Percentiles rank a stretch among this genome's conserved stretches.
Evolutionary conservation across 164 flowering plant species (phyloP).

Genomic region (Nymphaea thermarum): DNA sequence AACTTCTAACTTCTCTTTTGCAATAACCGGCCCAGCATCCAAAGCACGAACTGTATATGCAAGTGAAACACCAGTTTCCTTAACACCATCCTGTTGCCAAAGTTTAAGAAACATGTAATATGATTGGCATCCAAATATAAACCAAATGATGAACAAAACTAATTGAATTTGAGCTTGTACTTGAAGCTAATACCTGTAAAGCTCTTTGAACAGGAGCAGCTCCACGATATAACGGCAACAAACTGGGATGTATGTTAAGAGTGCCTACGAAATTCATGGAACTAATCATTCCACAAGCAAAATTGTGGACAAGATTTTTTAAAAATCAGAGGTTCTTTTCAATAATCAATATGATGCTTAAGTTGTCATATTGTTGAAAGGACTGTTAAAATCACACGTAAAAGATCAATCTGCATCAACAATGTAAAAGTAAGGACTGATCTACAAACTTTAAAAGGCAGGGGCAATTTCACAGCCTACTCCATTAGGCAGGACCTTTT

Average conservation of each 20-base stretch:
- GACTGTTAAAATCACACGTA: too few relatives aligned
- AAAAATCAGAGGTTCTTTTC: too few relatives aligned
- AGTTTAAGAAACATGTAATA: neutral
- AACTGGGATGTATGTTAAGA: constrained; percentile 91
- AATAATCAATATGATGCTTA: too few relatives aligned
- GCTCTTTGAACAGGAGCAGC: constrained; percentile 99
- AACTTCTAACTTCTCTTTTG: constrained; percentile 48
- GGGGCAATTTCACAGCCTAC: too few relatives aligned
- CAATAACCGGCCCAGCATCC: constrained; percentile 95
- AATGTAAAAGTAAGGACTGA: too few relatives aligned
- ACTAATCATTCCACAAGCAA: too few relatives aligned
- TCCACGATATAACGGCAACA: constrained; percentile 89
- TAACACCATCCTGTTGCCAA: constrained; percentile 68
- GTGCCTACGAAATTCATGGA: constrained; percentile 41
- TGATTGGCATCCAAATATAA: neutral
- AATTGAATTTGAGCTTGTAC: neutral
- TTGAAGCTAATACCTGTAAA: constrained; percentile 47
- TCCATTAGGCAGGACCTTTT: too few relatives aligned
- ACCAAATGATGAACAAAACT: neutral
- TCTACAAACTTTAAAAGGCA: too few relatives aligned
- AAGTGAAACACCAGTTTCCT: constrained; percentile 91
- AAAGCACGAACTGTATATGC: constrained; percentile 75
- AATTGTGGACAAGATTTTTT: too few relatives aligned
- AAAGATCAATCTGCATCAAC: too few relatives aligned
- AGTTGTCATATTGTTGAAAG: too few relatives aligned